Evolutionary conservation across 208 protist genomes (phyloP), one percentile per base, ranked within the genome.

Genomic region (Leishmania aethiopica): DNA sequence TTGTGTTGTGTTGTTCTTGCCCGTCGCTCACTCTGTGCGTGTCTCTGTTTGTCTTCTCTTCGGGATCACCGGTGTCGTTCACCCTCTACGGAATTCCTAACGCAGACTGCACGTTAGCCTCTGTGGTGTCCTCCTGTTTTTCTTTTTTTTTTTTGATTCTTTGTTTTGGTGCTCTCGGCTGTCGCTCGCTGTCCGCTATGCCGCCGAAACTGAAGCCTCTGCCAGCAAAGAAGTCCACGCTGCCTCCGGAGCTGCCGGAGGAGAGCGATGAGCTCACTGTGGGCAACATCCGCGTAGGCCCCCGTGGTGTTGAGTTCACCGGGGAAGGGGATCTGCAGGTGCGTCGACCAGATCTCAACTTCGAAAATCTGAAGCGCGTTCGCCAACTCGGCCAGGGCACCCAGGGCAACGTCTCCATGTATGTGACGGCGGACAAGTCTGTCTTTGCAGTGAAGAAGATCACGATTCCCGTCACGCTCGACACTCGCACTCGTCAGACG

Each of bases 401-500:
- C 49, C 94, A 97, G 69, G 94, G 94, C 42, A 97, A 90, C 73
- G 94, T 97, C 2, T 82, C 79, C 57, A 95, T 94, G 91, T 97
- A 95, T 84, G 83, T 89, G 25, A 90, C 79, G 0, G 51, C 75
- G 0, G 92, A 89, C 66, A 81, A 85, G 42, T 66, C 59, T 17
- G 86, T 89, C 59, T 97, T 94, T 73, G 94, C 94, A 0, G 92
- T 97, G 74, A 97, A 97, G 83, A 91, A 91, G 69, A 92, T 97
- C 40, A 80, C 84, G 3, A 95, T 97, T 75, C 85, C 92, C 47
- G 86, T 73, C 59, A 93, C 89, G 17, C 77, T 90, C 22, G 91
- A 96, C 69, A 86, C 75, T 32, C 86, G 87, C 25, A 90, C 92
- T 62, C 90, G 91, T 70, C 91, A 94, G 60, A 95, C 92, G 7